Conservation (phyloP, 805 yeast genomes). For the Limtongozyma cylindracea region DNA sequence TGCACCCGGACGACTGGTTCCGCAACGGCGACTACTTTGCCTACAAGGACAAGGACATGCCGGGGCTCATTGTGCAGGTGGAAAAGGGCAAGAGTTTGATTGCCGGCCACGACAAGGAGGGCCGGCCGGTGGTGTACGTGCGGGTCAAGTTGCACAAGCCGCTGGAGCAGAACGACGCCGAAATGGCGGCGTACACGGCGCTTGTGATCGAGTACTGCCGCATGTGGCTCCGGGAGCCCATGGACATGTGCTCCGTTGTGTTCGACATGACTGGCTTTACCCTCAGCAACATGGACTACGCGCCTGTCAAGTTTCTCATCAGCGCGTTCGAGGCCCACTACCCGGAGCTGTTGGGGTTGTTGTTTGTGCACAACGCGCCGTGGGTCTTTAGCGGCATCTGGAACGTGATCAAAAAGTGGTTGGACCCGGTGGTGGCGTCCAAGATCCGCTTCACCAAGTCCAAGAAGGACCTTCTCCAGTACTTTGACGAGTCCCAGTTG, state of each 20-base stretch:
- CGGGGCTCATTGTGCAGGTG: constrained; percentile 3
- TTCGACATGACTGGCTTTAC: constrained; percentile 1
- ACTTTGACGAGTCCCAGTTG: neutral
- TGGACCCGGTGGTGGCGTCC: constrained; percentile 1
- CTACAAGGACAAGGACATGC: constrained; percentile 1
- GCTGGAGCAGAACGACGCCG: constrained; percentile 5
- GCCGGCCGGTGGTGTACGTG: constrained; percentile 3
- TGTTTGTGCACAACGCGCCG: neutral
- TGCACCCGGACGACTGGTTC: constrained; percentile 6
- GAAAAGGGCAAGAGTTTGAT: constrained; percentile 3
- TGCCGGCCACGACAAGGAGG: constrained; percentile 3
- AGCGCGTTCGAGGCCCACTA: constrained; percentile 1
- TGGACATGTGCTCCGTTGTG: constrained; percentile 2
- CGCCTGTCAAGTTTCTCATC: neutral
- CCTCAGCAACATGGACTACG: neutral
- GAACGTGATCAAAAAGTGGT: neutral
- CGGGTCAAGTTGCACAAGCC: constrained; percentile 5
- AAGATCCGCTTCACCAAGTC: constrained; percentile 1
- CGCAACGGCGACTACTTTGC: constrained; percentile 2
- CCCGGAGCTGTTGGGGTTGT: neutral
- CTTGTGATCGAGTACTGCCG: constrained; percentile 32
- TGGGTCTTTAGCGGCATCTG: neutral
- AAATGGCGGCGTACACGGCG: constrained; percentile 4
- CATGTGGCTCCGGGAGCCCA: constrained; percentile 2
- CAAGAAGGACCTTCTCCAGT: neutral